Evolutionary conservation across 2,329 filamentous ascomycete genomes (phyloP), one percentile per base, ranked within the genome.

Genomic region (Aureobasidium sp.): DNA sequence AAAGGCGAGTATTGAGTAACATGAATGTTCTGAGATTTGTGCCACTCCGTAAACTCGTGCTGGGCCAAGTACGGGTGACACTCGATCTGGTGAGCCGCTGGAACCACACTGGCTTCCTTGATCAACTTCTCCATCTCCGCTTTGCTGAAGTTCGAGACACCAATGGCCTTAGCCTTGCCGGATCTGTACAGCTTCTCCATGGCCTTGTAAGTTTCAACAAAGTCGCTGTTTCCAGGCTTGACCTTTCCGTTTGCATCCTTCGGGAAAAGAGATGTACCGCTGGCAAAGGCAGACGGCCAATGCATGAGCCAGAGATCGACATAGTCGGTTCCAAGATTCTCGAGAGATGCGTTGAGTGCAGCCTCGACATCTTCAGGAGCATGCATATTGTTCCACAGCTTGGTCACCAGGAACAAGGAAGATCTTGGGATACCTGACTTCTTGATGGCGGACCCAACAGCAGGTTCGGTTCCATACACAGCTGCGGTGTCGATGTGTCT

Each of bases 261-360:
- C 3, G 77, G 77, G 45, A 78, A 71, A 35, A 70, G 57, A 5
- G 73, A 67, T 19, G 70, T 67, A n/a, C 75, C 71, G 61, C 63
- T 42, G 82, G 76, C 57, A 41, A 79, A 81, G 1, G 79, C 70
- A 8, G 74, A 71, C 0, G 79, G 79, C 75, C 77, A 88, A 68
- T 86, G 83, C 64, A 89, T 85, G 55, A 87, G 73, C 66, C 79
- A 86, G 10, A 88, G 72, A 64, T 88, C 84, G 54, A 88, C 72
- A 64, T 87, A 86, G 55, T 83, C 82, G 34, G 83, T 70, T 11
- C 75, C 77, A 61, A 86, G 75, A 62, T 81, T 76, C 63, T 81
- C 76, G 49, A 86, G 71, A 37, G 82, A 82, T 35, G 79, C 74
- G 57, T 78, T 74, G 17, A 58, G 48, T 17, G 82, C 83, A 58